These are phyloP conservation scores for Passalora sequoiae DNA, from an alignment of 2,329 filamentous ascomycete species.

Conservation along the genomic window DNA sequence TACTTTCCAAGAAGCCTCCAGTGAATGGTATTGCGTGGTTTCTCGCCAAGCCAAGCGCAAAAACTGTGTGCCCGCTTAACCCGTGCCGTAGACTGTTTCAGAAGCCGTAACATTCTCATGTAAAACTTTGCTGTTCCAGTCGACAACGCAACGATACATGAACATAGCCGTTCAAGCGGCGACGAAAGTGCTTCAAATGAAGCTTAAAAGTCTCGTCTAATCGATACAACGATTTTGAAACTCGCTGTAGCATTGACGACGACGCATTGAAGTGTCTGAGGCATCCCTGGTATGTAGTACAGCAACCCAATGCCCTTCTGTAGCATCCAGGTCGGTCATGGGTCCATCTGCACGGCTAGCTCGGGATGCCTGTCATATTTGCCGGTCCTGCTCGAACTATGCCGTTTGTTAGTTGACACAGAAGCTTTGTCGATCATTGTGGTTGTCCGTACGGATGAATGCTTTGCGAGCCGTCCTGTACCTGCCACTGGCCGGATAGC, in stretches of 20 bases:
- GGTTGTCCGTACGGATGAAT: background rate
- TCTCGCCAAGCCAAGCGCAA: no score
- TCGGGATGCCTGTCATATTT: background rate
- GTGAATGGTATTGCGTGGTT: no score
- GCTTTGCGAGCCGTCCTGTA: slow-evolving; percentile 1
- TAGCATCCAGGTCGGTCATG: background rate
- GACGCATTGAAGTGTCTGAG: no score
- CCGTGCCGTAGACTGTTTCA: background rate
- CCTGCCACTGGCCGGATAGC: no score
- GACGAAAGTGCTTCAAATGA: background rate
- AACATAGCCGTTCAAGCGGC: background rate
- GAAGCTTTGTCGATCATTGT: background rate
- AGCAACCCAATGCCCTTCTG: no score
- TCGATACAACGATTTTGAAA: no score
- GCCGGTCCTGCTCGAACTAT: background rate
- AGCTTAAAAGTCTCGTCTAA: no score
- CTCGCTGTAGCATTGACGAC: no score
- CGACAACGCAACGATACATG: background rate
- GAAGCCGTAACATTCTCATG: background rate
- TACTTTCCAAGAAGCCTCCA: no score
- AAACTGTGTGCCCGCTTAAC: no score
- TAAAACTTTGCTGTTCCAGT: background rate
- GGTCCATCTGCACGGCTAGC: no score
- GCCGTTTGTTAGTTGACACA: background rate
- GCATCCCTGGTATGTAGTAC: no score